Evolutionary conservation across 345 rosid species (phyloP).

Genomic region (Gossypium longicalyx): DNA sequence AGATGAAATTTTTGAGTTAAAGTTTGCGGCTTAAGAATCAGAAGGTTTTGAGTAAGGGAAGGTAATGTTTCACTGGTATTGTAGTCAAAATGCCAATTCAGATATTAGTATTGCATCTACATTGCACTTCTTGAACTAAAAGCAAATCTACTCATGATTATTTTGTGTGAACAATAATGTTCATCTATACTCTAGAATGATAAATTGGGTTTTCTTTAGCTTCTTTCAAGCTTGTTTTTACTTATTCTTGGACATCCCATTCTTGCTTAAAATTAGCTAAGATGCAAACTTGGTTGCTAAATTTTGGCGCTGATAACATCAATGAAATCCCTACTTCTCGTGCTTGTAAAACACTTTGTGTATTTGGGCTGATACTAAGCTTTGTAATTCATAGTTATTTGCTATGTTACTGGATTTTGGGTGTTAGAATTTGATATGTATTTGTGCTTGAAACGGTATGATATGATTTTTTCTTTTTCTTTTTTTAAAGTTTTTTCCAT

Average conservation of each 20-base stretch:
- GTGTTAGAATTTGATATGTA: background rate
- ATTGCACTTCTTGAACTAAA: background rate
- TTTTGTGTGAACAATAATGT: background rate
- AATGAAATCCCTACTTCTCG: background rate
- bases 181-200: background rate
- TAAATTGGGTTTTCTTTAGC: background rate
- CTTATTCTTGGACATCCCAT: no score
- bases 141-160: background rate
- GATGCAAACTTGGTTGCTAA: background rate
- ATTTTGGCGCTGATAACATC: background rate
- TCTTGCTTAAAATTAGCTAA: background rate
- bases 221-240: background rate
- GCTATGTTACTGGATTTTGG: no score
- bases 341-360: background rate
- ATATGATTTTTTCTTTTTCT: background rate
- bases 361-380: background rate
- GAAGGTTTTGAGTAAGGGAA: background rate
- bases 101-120: background rate
- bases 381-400: background rate
- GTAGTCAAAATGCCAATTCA: background rate
- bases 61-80: background rate
- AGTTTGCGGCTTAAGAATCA: background rate
- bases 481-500: no score
- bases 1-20: background rate
- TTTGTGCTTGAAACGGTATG: background rate